Evolutionary conservation across 176 grass and related monocot genomes (phyloP), one percentile per base, ranked within the genome.

Genomic region (Ananas comosus): DNA sequence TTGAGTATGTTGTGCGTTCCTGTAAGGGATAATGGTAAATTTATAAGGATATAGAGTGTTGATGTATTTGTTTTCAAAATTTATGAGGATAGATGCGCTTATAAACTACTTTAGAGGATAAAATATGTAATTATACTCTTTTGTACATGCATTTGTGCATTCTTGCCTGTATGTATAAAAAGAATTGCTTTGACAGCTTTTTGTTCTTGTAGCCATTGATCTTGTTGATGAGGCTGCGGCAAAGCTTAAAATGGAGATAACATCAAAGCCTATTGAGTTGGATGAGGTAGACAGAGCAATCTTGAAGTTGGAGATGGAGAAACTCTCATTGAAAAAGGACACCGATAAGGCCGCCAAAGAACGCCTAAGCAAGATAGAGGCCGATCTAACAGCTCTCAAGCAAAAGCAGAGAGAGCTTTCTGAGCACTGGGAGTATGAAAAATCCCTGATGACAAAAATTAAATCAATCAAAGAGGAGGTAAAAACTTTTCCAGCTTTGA

Each of bases 201-300:
- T 75, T 80, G 22, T 10, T 7, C 13, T 23, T 90, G 76, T 81
- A 97, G 89, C 93, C 29, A 92, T 97, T 85, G 93, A 96, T 87
- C 82, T 96, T 65, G 89, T 96, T 80, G 93, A 96, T 69, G 93
- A 92, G 78, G 79, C 93, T 57, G 93, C 93, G 76, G 93, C 88
- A 33, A 96, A 96, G 74, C 68, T 96, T 28, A 96, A 96, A 87
- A 92, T 92, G 88, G 93, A 96, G 72, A 96, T 96, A 85, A 92
- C 93, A 65, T 90, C 93, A 18, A 96, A 92, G 56, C 93, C 93
- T 64, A 92, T 89, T 3, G 86, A 96, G 51, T 82, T 96, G 76
- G 93, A 96, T 81, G 93, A 90, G 81, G 75, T 89, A 16, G 88
- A 92, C 72, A 92, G 93, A 79, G 84, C 91, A 76, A 91, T 96